Conservation (phyloP, 306 rosid species). For the Prunus dulcis region DNA sequence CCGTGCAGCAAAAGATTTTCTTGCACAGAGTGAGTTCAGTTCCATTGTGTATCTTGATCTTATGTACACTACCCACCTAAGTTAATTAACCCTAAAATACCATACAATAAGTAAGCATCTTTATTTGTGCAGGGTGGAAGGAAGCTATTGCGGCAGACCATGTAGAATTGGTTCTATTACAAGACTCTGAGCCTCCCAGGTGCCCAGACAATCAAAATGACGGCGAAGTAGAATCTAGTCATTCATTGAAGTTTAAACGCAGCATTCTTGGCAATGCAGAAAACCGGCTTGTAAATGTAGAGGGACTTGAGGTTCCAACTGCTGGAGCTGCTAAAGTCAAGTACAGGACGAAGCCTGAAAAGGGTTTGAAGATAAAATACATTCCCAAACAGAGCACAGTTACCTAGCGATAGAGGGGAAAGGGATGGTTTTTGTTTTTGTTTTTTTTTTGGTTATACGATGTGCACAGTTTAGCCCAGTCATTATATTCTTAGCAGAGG, state of each 20-base stretch:
- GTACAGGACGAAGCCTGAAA: slow-evolving; percentile 45
- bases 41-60: not conserved
- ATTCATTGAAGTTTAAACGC: slow-evolving; percentile 30
- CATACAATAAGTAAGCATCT: slow-evolving; percentile 9
- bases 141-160: slow-evolving; percentile 59
- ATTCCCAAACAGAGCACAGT: slow-evolving; percentile 52
- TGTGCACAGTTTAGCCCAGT: slow-evolving; percentile 52
- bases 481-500: slow-evolving; percentile 53
- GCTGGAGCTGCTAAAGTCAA: slow-evolving; percentile 40
- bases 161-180: slow-evolving; percentile 44
- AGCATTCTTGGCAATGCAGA: slow-evolving; percentile 36
- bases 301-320: slow-evolving; percentile 22
- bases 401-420: slow-evolving; percentile 32
- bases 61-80: not conserved
- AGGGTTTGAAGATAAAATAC: slow-evolving; percentile 47
- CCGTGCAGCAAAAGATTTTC: slow-evolving; percentile 55
- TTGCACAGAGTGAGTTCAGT: slow-evolving; percentile 54
- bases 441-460: slow-evolving; percentile 35
- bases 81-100: not conserved
- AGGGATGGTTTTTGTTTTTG: slow-evolving; percentile 27
- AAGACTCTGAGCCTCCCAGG: slow-evolving; percentile 32
- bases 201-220: slow-evolving; percentile 29
- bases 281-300: slow-evolving; percentile 27
- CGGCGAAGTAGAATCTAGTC: slow-evolving; percentile 22
- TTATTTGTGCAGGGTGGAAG: slow-evolving; percentile 68